Conservation (phyloP, 2,329 filamentous ascomycete genomes). For the Talaromyces sp. region DNA sequence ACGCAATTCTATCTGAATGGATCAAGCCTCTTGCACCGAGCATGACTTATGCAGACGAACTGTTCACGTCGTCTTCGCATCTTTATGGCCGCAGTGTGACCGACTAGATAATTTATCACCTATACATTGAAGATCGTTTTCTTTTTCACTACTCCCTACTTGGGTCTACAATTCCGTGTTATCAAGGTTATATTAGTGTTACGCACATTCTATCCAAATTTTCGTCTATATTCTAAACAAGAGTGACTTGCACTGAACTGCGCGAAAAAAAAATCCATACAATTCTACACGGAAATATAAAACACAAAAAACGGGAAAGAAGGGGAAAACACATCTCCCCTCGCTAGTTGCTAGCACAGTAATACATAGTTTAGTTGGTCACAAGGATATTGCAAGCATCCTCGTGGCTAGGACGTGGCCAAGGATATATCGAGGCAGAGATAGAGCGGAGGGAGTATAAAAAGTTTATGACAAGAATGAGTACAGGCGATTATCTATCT, state of each 20-base stretch:
- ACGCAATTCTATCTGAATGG: conserved; percentile 38
- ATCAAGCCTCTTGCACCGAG: conserved; percentile 35
- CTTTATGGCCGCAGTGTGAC: conserved; percentile 15
- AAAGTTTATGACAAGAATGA: conserved; percentile 32
- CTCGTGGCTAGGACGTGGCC: neutral
- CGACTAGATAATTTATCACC: conserved; percentile 19
- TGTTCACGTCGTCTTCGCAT: conserved; percentile 39
- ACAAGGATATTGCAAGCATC: neutral
- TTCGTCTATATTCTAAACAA: neutral
- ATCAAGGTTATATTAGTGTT: neutral
- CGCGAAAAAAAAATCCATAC: conserved; percentile 4
- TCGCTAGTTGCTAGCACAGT: conserved; percentile 17
- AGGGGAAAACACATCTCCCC: neutral
- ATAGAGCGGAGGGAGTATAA: conserved; percentile 21
- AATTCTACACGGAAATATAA: conserved; percentile 18
- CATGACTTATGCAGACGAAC: conserved; percentile 35
- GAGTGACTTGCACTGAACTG: neutral
- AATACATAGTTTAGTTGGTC: conserved; percentile 16
- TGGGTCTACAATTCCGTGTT: neutral
- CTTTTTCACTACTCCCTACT: too few species aligned
- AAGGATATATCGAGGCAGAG: neutral
- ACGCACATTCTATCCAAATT: neutral
- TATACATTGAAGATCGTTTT: neutral
- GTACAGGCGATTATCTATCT: conserved; percentile 17
- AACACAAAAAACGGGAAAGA: conserved; percentile 1